These are phyloP conservation scores for Nicotiana knightiana DNA, from an alignment of 257 asterid species.

Conservation along the genomic window DNA sequence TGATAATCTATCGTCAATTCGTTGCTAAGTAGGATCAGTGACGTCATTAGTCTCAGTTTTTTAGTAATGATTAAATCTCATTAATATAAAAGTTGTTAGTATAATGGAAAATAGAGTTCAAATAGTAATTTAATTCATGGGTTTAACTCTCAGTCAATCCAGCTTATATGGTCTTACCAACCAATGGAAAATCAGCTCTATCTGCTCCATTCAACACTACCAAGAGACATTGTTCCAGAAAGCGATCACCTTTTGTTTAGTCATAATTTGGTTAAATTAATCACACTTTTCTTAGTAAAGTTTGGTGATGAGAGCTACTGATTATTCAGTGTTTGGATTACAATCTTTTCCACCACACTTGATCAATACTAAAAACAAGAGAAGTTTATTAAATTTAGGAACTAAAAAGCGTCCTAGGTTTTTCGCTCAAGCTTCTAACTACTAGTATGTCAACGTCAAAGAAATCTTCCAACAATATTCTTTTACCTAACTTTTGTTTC, in stretches of 20 bases:
- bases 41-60: too few relatives aligned
- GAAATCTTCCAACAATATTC: background rate
- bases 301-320: background rate
- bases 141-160: too few relatives aligned
- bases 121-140: too few relatives aligned
- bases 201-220: background rate
- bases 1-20: too few relatives aligned
- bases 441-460: background rate
- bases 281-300: background rate
- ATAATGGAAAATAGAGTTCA: too few relatives aligned
- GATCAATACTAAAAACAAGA: background rate
- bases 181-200: background rate
- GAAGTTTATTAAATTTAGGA: background rate
- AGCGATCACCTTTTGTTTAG: background rate
- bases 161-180: background rate
- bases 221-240: background rate
- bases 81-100: too few relatives aligned
- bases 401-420: background rate
- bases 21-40: too few relatives aligned
- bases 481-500: background rate
- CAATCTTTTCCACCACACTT: background rate
- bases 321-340: background rate
- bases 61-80: too few relatives aligned
- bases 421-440: background rate
- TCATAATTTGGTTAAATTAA: background rate